Evolutionary conservation across 805 yeast genomes (phyloP), one percentile per base, ranked within the genome.

Genomic region (Saccharomycopsis sp.): DNA sequence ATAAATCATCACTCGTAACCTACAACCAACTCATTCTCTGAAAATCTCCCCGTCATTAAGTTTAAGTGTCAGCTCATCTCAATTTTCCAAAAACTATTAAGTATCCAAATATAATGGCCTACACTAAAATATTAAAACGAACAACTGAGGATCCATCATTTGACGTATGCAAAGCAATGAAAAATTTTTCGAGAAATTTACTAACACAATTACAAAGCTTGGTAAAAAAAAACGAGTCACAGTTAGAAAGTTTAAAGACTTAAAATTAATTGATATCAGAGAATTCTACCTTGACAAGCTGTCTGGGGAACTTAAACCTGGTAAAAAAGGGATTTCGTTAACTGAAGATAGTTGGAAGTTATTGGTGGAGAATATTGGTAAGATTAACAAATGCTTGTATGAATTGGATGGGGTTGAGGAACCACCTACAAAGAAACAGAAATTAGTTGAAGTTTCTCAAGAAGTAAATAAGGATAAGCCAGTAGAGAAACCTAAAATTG

Each of bases 211-310:
- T n/a, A n/a, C n/a, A n/a, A n/a, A 74, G 65, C 62, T 77, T 41
- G 79, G 80, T 3, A 70, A 68, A 53, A 79, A 71, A 55, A 87
- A 86, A 58, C 74, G 78, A 44, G 82, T 85, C 26, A 75, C 85
- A 0, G 87, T 90, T 14, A 71, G 87, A 46, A 74, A 73, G 53
- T 89, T 77, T 67, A 79, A 83, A 44, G 79, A 79, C 41, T 65
- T 67, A 45, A 74, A 74, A 27, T 64, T 88, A 52, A 77, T 90
- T 11, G 96, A 89, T 56, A 84, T 89, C 43, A 73, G 97, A 47
- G 96, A 89, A 59, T 87, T 69, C 64, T 89, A 86, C 60, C 69
- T 68, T 42, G 75, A 78, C 40, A 65, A 68, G n/a, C 61, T 67
- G 2, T 64, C 67, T 7, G 81, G 81, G 4, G 81, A 78, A 49